These are phyloP conservation scores for Pseudozyma sp. DNA, from an alignment of 1,284 basidiomycete genomes.

Conservation along the genomic window DNA sequence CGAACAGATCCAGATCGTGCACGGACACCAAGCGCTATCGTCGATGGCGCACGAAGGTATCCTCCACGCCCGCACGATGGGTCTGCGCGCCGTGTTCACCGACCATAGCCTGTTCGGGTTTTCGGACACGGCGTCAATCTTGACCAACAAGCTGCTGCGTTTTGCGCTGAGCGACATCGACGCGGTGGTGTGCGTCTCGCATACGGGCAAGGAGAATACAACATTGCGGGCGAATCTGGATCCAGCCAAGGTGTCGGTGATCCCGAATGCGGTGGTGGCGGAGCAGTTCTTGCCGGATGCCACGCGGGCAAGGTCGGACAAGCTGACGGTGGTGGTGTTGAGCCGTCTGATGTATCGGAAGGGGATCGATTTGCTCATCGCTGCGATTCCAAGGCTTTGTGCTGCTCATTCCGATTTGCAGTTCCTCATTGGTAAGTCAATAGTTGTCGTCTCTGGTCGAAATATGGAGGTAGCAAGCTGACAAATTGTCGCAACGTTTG, in stretches of 20 bases:
- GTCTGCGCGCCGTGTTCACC: conserved; percentile 88
- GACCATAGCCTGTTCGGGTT: conserved; percentile 97
- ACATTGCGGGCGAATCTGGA: conserved; percentile 80
- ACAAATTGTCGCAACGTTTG: no score
- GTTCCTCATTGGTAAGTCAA: conserved; percentile 82
- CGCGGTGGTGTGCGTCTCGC: conserved; percentile 94
- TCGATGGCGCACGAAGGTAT: conserved; percentile 92
- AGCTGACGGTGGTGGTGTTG: conserved; percentile 88
- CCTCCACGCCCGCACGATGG: conserved; percentile 76
- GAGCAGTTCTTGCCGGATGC: conserved; percentile 82
- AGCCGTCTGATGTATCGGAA: conserved; percentile 96
- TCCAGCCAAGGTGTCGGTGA: conserved; percentile 70
- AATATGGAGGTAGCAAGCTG: no score
- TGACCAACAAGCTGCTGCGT: conserved; percentile 94
- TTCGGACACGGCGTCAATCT: conserved; percentile 91
- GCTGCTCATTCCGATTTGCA: conserved; percentile 82
- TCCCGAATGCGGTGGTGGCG: conserved; percentile 92
- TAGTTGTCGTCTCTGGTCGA: no score
- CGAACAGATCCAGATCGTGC: conserved; percentile 87
- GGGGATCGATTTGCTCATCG: conserved; percentile 93
- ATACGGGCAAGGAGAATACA: conserved; percentile 91
- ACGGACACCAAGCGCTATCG: conserved; percentile 90
- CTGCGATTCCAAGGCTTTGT: conserved; percentile 90
- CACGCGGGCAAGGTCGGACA: conserved; percentile 10
- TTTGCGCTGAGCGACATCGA: conserved; percentile 89